These are phyloP conservation scores for Triglochin maritima DNA, from an alignment of 106 monocot species.

Conservation along the genomic window DNA sequence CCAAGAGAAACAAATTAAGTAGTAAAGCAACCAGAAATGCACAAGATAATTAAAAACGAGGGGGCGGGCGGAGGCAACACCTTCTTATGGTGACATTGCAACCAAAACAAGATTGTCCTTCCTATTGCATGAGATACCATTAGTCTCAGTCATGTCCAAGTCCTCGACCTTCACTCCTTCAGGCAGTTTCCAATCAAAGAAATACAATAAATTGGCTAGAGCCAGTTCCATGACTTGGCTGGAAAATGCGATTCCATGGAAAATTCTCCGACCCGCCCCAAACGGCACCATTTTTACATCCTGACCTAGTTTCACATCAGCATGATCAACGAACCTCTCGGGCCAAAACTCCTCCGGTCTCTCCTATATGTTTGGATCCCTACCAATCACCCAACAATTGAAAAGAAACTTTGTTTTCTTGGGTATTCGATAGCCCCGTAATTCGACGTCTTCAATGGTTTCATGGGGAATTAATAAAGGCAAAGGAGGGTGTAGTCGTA, in stretches of 20 bases:
- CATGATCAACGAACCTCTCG: slow-evolving; percentile 11
- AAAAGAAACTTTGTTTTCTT: slow-evolving; percentile 5
- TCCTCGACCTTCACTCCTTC: slow-evolving; percentile 3
- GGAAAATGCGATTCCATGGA: slow-evolving; percentile 11
- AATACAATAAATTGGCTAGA: slow-evolving; percentile 22
- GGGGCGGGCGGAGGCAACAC: no score
- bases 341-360: slow-evolving; percentile 16
- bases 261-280: slow-evolving; percentile 19
- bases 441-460: background rate
- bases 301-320: slow-evolving; percentile 9
- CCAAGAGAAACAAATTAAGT: no score
- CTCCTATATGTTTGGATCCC: slow-evolving; percentile 22
- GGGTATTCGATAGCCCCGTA: slow-evolving; percentile 12
- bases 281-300: slow-evolving; percentile 20
- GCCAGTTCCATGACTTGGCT: background rate
- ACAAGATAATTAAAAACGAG: no score
- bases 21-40: no score
- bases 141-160: slow-evolving; percentile 15
- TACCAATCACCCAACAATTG: slow-evolving; percentile 22
- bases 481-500: slow-evolving; percentile 21
- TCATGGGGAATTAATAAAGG: slow-evolving; percentile 22
- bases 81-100: background rate
- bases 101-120: background rate
- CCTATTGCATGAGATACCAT: background rate
- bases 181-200: slow-evolving; percentile 19